phyloP scores from a whole-genome alignment of 2,329 filamentous ascomycete genomes.

The Talaromyces islandicus region DNA sequence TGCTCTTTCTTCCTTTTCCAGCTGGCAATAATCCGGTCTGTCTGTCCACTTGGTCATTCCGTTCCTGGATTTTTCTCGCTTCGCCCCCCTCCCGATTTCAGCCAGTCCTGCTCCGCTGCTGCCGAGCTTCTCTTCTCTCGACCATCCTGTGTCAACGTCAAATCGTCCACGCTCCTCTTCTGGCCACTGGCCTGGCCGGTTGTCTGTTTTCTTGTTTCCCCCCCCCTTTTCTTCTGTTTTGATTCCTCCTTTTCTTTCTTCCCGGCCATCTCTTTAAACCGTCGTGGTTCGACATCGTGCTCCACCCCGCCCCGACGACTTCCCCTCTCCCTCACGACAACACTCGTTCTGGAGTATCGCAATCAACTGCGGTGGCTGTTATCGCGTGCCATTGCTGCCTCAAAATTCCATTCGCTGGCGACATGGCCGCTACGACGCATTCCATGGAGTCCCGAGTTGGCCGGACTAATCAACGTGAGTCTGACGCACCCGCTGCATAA shows the following conservation, averaged over 20 bases:
- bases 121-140: not conserved
- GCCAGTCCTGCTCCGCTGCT: not conserved
- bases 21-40: not conserved
- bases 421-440: conserved; percentile 19
- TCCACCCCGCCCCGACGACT: not conserved
- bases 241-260: not conserved
- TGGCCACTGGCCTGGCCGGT: not conserved
- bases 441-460: conserved; percentile 44
- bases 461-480: conserved; percentile 46
- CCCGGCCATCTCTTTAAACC: not conserved
- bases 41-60: not conserved
- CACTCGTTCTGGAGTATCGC: not conserved
- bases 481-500: conserved; percentile 4
- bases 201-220: not conserved
- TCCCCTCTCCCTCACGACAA: too few relatives aligned
- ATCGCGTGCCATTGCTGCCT: not conserved
- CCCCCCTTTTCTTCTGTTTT: not conserved
- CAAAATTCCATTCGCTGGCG: not conserved
- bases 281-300: not conserved
- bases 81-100: not conserved
- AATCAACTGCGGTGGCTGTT: not conserved
- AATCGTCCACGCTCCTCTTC: not conserved
- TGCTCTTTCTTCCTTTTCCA: not conserved
- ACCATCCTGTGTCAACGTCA: not conserved
- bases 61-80: not conserved